A percentile compares a stretch with the other conserved stretches of the same genome.
Evolutionary conservation across 345 rosid genomes (phyloP).

Genomic region (Aethionema arabicum): DNA sequence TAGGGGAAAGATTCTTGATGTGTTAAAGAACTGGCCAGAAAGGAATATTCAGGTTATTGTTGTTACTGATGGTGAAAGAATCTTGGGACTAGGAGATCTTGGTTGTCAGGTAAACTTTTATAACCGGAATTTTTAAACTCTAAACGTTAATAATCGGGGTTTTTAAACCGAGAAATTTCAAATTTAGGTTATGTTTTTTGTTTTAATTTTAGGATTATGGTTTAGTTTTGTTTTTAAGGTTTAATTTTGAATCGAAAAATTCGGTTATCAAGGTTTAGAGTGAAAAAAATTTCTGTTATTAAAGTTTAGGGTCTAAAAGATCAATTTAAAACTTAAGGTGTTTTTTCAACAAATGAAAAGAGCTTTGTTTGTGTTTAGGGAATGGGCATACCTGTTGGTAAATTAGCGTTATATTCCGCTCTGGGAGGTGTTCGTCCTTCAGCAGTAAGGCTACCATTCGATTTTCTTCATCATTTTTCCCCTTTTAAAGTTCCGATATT

Average conservation of each 20-base stretch:
- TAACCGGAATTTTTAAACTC: too few relatives aligned
- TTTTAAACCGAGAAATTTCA: background rate
- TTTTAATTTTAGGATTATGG: too few relatives aligned
- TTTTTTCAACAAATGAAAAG: background rate
- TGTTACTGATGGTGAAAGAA: conserved; percentile 93
- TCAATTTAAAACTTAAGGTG: too few relatives aligned
- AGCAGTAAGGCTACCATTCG: conserved; percentile 49
- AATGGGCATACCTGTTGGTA: conserved; percentile 94
- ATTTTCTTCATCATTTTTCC: background rate
- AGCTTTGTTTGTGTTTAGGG: conserved; percentile 42
- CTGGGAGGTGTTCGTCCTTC: conserved; percentile 95
- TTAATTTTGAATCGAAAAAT: too few relatives aligned
- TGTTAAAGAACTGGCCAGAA: conserved; percentile 91
- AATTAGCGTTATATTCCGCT: conserved; percentile 77
- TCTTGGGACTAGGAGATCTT: conserved; percentile 94
- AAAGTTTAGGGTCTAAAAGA: too few relatives aligned
- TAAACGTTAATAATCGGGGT: background rate
- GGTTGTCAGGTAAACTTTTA: conserved; percentile 76
- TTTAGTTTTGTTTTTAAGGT: too few relatives aligned
- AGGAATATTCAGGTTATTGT: conserved; percentile 85
- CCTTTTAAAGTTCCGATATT: background rate
- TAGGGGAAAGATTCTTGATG: conserved; percentile 90
- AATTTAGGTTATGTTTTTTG: too few relatives aligned
- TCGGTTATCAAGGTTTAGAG: too few relatives aligned
- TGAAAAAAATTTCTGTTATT: too few relatives aligned